A percentile compares a stretch with the other conserved stretches of the same genome.
phyloP scores from a whole-genome alignment of 2,329 filamentous ascomycete genomes.

The Aureobasidium melanogenum region DNA sequence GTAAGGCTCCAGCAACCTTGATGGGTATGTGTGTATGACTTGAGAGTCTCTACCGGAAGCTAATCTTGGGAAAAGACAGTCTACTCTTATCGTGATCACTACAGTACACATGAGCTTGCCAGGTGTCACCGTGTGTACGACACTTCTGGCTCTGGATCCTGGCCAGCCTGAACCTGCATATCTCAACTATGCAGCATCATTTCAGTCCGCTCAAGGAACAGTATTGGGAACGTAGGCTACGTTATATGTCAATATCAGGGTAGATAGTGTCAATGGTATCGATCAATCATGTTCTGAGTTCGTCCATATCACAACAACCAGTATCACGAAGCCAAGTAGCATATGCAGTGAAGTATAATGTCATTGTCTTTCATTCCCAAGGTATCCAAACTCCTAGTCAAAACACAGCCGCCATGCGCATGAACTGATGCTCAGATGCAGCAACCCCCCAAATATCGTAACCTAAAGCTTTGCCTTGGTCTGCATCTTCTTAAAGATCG shows the following conservation, averaged over 20 bases:
- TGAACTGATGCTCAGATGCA: background rate
- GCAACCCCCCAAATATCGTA: background rate
- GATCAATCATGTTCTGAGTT: no score
- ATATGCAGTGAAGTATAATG: background rate
- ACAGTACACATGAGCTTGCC: background rate
- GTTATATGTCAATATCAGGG: background rate
- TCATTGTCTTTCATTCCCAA: background rate
- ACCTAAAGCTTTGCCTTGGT: slow-evolving; percentile 62
- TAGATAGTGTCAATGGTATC: background rate
- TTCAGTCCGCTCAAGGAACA: background rate
- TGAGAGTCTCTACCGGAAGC: background rate
- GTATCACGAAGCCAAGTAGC: background rate
- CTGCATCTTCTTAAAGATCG: slow-evolving; percentile 81
- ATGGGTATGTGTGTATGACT: background rate
- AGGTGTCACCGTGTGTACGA: background rate
- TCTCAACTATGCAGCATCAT: no score
- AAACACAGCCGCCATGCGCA: background rate
- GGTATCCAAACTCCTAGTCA: background rate
- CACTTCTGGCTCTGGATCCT: no score
- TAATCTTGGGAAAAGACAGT: background rate
- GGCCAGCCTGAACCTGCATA: no score
- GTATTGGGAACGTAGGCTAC: background rate
- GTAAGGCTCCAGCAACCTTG: background rate
- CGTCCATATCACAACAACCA: background rate
- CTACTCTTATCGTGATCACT: no score